A percentile compares a stretch with the other conserved stretches of the same genome.
Evolutionary conservation across 2,329 filamentous ascomycete species (phyloP).

Genomic region (Fusarium hostae): DNA sequence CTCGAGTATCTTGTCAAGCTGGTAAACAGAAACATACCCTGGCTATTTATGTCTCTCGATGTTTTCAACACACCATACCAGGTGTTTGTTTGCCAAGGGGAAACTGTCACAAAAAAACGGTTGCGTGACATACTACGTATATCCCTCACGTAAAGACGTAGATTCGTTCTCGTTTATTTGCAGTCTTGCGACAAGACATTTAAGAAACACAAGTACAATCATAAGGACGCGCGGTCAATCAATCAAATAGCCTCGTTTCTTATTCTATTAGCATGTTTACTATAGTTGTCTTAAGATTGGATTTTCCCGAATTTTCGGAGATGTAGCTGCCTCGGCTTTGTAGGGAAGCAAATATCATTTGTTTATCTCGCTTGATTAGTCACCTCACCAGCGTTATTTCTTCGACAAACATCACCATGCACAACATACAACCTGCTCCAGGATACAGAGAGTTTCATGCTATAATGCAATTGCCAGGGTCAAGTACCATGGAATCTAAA

Average conservation of each 20-base stretch:
- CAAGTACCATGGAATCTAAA: neutral
- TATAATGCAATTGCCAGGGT: neutral
- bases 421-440: neutral
- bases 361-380: slow-evolving; percentile 6
- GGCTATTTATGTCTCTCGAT: neutral
- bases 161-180: neutral
- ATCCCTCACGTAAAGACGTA: neutral
- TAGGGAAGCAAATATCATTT: neutral
- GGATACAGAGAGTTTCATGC: neutral
- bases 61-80: neutral
- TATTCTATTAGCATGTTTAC: neutral
- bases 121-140: neutral
- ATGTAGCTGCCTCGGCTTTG: neutral
- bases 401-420: neutral
- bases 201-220: neutral
- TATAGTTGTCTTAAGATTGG: slow-evolving; percentile 6
- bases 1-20: neutral
- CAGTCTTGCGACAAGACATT: neutral
- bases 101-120: neutral
- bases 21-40: slow-evolving; percentile 1
- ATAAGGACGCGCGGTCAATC: neutral
- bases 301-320: neutral
- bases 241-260: neutral
- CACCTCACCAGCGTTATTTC: neutral
- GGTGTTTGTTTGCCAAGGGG: neutral